A percentile compares a stretch with the other conserved stretches of the same genome.
phyloP scores from a whole-genome alignment of 2,329 filamentous ascomycete species.

The Cryphonectria naterciae region DNA sequence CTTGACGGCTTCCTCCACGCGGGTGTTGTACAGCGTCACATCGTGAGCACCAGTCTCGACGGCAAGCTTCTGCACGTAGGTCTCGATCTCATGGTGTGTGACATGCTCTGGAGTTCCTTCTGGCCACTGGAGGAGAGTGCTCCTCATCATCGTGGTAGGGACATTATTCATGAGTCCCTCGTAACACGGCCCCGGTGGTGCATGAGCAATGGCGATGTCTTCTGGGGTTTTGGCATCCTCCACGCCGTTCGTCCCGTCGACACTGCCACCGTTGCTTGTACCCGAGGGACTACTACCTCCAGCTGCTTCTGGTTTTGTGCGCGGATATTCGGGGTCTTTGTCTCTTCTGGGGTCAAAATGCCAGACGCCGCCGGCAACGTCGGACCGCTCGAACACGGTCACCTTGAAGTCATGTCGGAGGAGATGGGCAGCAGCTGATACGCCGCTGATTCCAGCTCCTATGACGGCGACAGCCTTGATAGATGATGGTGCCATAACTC shows the following conservation, averaged over 20 bases:
- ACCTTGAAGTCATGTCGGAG: constrained; percentile 41
- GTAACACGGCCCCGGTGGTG: constrained; percentile 59
- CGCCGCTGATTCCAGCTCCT: constrained; percentile 47
- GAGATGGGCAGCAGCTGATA: constrained; percentile 44
- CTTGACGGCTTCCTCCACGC: constrained; percentile 51
- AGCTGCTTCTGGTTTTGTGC: constrained; percentile 30
- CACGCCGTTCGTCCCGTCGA: not conserved
- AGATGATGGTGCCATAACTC: constrained; percentile 10
- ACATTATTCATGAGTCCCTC: constrained; percentile 73
- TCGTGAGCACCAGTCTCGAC: constrained; percentile 52
- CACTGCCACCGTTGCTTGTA: not conserved
- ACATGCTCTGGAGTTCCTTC: constrained; percentile 63
- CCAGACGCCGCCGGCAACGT: constrained; percentile 44
- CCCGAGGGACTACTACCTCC: not conserved
- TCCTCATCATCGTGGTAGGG: constrained; percentile 59
- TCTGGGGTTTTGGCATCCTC: not conserved
- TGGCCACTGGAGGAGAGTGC: constrained; percentile 56
- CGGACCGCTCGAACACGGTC: constrained; percentile 44
- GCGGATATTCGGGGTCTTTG: constrained; percentile 39
- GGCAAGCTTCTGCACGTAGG: constrained; percentile 66
- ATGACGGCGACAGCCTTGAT: constrained; percentile 42
- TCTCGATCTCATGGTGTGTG: constrained; percentile 57
- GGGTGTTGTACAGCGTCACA: constrained; percentile 58
- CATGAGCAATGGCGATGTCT: constrained; percentile 36
- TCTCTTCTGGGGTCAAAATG: constrained; percentile 40